These are phyloP conservation scores for Eleusine coracana DNA, from an alignment of 176 grass and related monocot genomes.

Conservation along the genomic window DNA sequence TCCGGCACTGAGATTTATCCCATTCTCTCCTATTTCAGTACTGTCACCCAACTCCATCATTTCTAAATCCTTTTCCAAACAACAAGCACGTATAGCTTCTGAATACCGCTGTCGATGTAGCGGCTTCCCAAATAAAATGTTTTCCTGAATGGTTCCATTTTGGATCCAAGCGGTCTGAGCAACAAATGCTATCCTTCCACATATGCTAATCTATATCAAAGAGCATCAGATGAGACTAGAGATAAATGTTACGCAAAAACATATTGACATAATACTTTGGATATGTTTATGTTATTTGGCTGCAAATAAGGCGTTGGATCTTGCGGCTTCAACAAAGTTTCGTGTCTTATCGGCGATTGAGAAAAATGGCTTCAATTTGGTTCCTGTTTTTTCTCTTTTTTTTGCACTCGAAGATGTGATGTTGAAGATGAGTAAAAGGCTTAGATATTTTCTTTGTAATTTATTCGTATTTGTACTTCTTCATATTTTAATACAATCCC, in stretches of 20 bases:
- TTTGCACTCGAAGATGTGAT: no score
- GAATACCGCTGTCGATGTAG: conserved; percentile 48
- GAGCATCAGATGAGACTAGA: neutral
- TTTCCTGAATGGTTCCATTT: conserved; percentile 69
- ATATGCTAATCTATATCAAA: conserved; percentile 58
- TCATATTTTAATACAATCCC: no score
- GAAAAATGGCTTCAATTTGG: no score
- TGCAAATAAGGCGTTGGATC: neutral
- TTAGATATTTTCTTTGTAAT: no score
- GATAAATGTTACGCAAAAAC: neutral
- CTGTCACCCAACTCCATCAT: conserved; percentile 84
- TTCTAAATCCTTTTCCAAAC: conserved; percentile 69
- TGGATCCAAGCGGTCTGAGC: conserved; percentile 68
- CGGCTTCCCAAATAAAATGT: conserved; percentile 73
- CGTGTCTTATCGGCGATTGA: no score
- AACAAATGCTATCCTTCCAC: conserved; percentile 66
- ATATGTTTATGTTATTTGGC: neutral
- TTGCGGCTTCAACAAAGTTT: no score
- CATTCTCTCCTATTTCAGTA: conserved; percentile 78
- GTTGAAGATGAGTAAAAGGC: no score
- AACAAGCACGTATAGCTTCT: conserved; percentile 54
- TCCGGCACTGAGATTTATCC: conserved; percentile 77
- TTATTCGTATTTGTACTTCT: no score
- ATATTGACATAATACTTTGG: neutral
- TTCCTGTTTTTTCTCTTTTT: no score